phyloP scores from a whole-genome alignment of 495 filamentous ascomycete genomes.

The Neurospora sp. region DNA sequence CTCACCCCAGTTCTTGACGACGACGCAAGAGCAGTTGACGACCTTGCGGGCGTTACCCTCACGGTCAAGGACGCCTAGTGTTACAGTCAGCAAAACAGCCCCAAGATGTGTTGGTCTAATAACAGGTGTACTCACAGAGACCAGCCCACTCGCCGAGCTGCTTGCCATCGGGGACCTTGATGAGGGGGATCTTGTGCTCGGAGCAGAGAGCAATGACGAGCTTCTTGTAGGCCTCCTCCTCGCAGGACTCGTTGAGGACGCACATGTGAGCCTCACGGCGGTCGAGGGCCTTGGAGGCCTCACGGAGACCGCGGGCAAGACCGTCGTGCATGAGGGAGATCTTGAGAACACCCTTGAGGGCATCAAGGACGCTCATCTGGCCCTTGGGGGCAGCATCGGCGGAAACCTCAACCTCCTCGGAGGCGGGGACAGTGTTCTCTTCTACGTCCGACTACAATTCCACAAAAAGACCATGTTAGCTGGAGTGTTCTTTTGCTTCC shows the following conservation, averaged over 20 bases:
- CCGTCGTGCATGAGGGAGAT: constrained; percentile 99
- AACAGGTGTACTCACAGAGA: constrained; percentile 64
- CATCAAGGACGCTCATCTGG: constrained; percentile 96
- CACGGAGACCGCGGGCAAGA: constrained; percentile 93
- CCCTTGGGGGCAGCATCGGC: constrained; percentile 71
- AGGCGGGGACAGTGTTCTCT: constrained; percentile 71
- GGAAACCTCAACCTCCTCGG: constrained; percentile 85
- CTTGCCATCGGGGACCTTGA: constrained; percentile 99
- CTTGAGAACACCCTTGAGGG: constrained; percentile 95
- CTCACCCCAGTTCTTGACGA: constrained; percentile 98
- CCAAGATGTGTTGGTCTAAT: neutral
- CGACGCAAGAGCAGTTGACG: constrained; percentile 99
- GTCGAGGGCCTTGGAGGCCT: constrained; percentile 96
- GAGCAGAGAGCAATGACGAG: constrained; percentile 93
- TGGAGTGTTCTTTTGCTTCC: constrained; percentile 3
- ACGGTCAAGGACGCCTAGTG: constrained; percentile 85
- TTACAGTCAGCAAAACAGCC: constrained; percentile 5
- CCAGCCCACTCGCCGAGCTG: constrained; percentile 99
- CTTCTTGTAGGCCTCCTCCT: constrained; percentile 99
- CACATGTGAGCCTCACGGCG: constrained; percentile 98
- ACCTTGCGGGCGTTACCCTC: constrained; percentile 99
- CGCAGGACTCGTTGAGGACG: constrained; percentile 96
- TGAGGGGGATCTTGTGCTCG: constrained; percentile 98
- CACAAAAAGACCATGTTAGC: constrained; percentile 12
- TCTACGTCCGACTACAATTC: constrained; percentile 48